phyloP scores from a whole-genome alignment of 2,329 filamentous ascomycete species.

The Neurospora sp. region DNA sequence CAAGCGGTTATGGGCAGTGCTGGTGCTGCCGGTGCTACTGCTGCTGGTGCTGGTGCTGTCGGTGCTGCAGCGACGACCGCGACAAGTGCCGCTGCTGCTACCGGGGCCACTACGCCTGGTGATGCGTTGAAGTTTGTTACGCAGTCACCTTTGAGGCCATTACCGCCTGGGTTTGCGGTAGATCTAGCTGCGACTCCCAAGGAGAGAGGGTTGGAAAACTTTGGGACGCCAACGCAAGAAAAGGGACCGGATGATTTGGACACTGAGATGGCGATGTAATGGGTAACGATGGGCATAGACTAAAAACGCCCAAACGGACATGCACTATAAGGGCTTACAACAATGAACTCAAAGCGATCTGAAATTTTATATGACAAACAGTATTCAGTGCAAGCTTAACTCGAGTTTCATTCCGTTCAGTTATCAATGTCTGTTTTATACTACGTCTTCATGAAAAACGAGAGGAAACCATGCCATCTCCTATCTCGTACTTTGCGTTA shows the following conservation, averaged over 20 bases:
- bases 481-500: background rate
- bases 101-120: background rate
- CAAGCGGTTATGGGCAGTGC: constrained; percentile 31
- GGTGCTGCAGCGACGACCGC: background rate
- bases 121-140: constrained; percentile 14
- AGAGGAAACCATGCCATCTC: constrained; percentile 1
- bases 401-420: background rate
- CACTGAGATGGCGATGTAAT: constrained; percentile 12
- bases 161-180: constrained; percentile 17
- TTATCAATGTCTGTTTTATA: constrained; percentile 1
- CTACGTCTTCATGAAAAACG: background rate
- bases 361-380: background rate
- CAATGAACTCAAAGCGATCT: background rate
- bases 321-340: background rate
- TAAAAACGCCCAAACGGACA: background rate
- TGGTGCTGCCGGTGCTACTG: constrained; percentile 2
- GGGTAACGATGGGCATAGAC: background rate
- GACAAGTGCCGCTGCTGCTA: background rate
- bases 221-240: constrained; percentile 30
- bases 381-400: background rate
- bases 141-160: constrained; percentile 22
- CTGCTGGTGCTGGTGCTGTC: constrained; percentile 3
- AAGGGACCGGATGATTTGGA: constrained; percentile 20
- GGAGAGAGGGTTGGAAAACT: constrained; percentile 36
- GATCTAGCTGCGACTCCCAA: constrained; percentile 16